phyloP scores from a whole-genome alignment of 2,329 filamentous ascomycete genomes.

The Aspergillus bombycis region DNA sequence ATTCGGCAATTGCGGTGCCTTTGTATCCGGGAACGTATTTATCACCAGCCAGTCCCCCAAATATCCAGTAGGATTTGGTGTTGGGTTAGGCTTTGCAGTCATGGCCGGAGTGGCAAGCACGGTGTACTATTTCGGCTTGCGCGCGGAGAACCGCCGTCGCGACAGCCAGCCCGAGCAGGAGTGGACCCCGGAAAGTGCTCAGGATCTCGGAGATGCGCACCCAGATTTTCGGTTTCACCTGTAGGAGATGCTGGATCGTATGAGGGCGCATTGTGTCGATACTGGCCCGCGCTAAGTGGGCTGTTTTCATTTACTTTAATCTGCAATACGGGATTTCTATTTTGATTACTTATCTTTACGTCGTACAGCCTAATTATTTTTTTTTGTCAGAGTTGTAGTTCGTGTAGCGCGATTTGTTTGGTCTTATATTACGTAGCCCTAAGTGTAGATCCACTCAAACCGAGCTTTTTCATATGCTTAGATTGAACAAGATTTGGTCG shows the following conservation, averaged over 20 bases:
- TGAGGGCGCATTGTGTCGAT: not conserved
- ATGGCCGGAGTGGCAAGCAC: conserved; percentile 15
- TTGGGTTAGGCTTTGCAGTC: conserved; percentile 35
- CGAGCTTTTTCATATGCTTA: not conserved
- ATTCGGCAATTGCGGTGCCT: conserved; percentile 51
- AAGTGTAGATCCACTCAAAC: not conserved
- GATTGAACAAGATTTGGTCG: not conserved
- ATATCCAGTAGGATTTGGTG: conserved; percentile 44
- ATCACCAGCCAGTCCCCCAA: conserved; percentile 41
- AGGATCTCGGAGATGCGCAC: conserved; percentile 19
- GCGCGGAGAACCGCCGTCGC: conserved; percentile 15
- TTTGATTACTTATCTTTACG: not conserved
- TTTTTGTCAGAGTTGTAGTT: not conserved
- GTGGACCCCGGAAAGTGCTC: conserved; percentile 6
- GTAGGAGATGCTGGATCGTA: not conserved
- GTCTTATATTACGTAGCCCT: not conserved
- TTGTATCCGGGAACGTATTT: conserved; percentile 48
- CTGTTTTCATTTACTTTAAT: not conserved
- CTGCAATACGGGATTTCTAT: not conserved
- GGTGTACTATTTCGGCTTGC: conserved; percentile 16
- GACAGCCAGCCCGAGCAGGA: conserved; percentile 13
- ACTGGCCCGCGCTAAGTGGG: not conserved
- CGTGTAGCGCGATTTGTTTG: not conserved
- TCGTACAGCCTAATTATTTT: not conserved
- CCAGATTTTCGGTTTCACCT: conserved; percentile 14